Conservation (phyloP, 306 rosid genomes). For the Senna tora region DNA sequence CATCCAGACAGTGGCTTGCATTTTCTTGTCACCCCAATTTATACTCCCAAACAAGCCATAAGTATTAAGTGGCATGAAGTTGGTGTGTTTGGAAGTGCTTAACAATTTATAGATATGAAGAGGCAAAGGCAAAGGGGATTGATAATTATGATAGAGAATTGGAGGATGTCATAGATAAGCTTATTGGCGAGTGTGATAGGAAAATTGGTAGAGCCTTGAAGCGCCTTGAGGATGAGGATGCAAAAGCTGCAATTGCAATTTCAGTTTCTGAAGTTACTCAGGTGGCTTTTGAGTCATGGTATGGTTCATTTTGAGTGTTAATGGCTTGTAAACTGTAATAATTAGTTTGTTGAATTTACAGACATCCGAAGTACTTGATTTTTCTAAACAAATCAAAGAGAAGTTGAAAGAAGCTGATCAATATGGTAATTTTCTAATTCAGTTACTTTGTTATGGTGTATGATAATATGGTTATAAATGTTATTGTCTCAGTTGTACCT, state of each 20-base stretch:
- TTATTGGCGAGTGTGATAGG: conserved; percentile 93
- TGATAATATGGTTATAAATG: neutral
- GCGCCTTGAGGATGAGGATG: conserved; percentile 99
- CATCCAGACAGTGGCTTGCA: too few species aligned
- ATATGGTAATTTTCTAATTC: conserved; percentile 57
- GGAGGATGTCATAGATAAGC: conserved; percentile 95
- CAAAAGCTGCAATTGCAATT: conserved; percentile 97
- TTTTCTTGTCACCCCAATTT: too few species aligned
- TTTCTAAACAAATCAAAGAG: conserved; percentile 83
- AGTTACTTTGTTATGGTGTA: neutral
- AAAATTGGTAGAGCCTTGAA: conserved; percentile 90
- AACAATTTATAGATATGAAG: conserved; percentile 79
- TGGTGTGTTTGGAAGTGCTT: conserved; percentile 37
- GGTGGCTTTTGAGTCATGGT: conserved; percentile 45
- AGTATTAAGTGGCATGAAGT: neutral
- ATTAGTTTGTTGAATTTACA: conserved; percentile 47
- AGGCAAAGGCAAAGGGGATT: conserved; percentile 70
- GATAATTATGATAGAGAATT: conserved; percentile 92
- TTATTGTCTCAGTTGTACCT: conserved; percentile 21
- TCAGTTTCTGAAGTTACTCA: conserved; percentile 95
- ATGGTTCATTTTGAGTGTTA: neutral
- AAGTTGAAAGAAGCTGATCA: conserved; percentile 91
- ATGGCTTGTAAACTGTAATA: neutral
- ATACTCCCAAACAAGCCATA: too few species aligned
- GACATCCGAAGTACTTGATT: conserved; percentile 81